These are phyloP conservation scores for Kwoniella shivajii DNA, from an alignment of 1,284 basidiomycete species.

Conservation along the genomic window DNA sequence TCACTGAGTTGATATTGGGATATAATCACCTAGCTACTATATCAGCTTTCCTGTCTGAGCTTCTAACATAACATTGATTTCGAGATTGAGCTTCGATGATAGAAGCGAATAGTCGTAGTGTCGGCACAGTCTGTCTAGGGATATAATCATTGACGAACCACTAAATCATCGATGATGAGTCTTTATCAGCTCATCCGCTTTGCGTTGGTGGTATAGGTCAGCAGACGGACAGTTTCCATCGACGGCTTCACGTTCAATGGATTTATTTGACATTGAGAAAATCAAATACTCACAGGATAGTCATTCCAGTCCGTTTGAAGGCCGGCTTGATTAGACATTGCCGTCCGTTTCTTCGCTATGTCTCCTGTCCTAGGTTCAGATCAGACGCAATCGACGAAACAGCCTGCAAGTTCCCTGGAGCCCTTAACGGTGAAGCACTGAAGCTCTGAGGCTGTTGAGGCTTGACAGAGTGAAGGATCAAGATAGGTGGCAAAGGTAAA, in stretches of 20 bases:
- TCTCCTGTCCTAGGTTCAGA: neutral
- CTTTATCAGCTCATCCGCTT: no score
- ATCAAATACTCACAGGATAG: conserved; percentile 24
- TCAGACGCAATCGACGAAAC: no score
- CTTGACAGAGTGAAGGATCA: no score
- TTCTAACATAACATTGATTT: conserved; percentile 27
- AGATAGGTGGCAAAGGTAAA: no score
- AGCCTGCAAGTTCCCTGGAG: no score
- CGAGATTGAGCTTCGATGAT: conserved; percentile 20
- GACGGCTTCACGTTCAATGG: no score
- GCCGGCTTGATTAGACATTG: conserved; percentile 1
- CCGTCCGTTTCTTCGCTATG: neutral
- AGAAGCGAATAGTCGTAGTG: conserved; percentile 31
- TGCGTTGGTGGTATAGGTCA: no score
- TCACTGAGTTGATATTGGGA: neutral
- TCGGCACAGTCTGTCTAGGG: conserved; percentile 35
- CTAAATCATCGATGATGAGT: conserved; percentile 14
- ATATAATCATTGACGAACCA: conserved; percentile 35
- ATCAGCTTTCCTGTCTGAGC: conserved; percentile 40
- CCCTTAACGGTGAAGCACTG: no score
- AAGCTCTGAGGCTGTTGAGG: no score
- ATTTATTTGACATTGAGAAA: no score
- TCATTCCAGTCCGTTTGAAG: conserved; percentile 31
- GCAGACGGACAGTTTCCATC: no score
- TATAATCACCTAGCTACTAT: conserved; percentile 44